These are phyloP conservation scores for Phoenix dactylifera DNA, from an alignment of 176 grass and related monocot genomes.

Conservation along the genomic window DNA sequence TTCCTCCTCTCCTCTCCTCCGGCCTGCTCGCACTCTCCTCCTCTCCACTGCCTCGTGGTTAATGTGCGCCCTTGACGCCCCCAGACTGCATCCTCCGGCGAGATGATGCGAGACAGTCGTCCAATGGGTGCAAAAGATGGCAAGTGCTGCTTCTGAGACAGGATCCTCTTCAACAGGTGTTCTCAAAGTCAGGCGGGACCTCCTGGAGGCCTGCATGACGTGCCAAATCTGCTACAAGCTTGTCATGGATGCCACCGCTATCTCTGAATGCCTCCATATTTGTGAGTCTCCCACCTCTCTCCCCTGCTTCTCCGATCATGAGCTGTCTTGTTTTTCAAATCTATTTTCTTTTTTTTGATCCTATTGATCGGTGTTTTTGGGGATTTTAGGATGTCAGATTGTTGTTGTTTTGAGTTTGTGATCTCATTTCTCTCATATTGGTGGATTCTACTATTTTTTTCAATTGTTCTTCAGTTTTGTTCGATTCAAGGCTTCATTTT, in stretches of 20 bases:
- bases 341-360: not conserved
- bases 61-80: too few species aligned
- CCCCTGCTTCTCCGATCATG: slow-evolving; percentile 5
- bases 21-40: too few species aligned
- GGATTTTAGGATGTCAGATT: slow-evolving; percentile 21
- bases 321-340: not conserved
- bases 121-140: too few species aligned
- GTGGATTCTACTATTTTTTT: not conserved
- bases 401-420: slow-evolving; percentile 7
- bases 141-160: too few species aligned
- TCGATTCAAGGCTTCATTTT: not conserved
- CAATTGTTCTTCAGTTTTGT: slow-evolving; percentile 1
- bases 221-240: slow-evolving; percentile 75
- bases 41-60: too few species aligned
- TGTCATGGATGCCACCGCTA: slow-evolving; percentile 66
- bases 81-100: too few species aligned
- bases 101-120: too few species aligned
- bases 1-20: too few species aligned
- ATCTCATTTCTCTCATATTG: not conserved
- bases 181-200: slow-evolving; percentile 29
- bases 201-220: slow-evolving; percentile 45
- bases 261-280: slow-evolving; percentile 76
- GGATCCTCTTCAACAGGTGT: not conserved
- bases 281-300: slow-evolving; percentile 39
- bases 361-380: not conserved